Evolutionary conservation across 129 eudicot genomes (phyloP), one percentile per base, ranked within the genome.

Genomic region (Pulicaria dysenterica): DNA sequence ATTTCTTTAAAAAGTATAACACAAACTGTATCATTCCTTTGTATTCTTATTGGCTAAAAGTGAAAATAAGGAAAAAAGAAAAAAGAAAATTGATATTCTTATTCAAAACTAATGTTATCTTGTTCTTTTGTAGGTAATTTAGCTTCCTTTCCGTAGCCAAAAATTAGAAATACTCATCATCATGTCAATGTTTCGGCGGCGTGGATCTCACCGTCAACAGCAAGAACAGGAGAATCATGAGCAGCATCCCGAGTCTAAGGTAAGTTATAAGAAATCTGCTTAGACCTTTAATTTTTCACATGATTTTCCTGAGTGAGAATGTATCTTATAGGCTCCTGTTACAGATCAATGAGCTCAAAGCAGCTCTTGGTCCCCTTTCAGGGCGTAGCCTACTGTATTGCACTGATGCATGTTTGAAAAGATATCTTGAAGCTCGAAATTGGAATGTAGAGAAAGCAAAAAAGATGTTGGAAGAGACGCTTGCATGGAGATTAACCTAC

Each of bases 401-500:
- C 63, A 72, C 85, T 6, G 97, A 86, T 77, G 85, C 91, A 63
- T 89, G 94, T 58, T 81, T 89, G 80, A 87, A 77, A 78, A 79
- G 97, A 73, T 89, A 86, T 75, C 76, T 92, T 4, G 90, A 85
- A 77, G 97, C 97, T 58, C 85, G 92, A 51, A 91, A 78, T 73
- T 88, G 97, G 97, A 81, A 91, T 58, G 82, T 86, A 16, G 95
- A 91, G 45, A 91, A 86, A 62, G 83, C 97, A 3, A 85, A 82
- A 75, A 92, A 89, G 76, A 92, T 89, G 97, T 57, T 92, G 84
- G 90, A 89, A 75, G 97, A 92, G 61, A 80, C 94, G 13, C 72
- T 92, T 47, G 71, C 41, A 7, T 92, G 97, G 97, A 83, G 97
- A 68, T 81, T 84, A 56, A 73, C 84, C 54, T 89, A 48, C 60